Conservation (phyloP, 352 stramenopile genomes). For the Phytophthora tubulina region DNA sequence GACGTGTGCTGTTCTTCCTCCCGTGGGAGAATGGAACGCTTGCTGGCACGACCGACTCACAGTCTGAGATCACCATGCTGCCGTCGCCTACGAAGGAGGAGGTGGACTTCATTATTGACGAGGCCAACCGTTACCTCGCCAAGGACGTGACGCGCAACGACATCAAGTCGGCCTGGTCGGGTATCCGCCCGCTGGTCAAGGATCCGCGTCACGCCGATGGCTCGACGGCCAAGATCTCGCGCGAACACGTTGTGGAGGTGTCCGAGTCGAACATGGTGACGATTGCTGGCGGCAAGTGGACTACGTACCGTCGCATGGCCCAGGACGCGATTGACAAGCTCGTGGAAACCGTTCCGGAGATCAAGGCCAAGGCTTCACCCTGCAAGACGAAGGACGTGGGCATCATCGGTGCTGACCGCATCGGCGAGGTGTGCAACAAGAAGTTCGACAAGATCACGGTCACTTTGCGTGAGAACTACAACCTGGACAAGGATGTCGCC, state of each 20-base stretch:
- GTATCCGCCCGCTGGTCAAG: constrained; percentile 94
- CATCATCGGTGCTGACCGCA: constrained; percentile 90
- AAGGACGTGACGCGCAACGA: constrained; percentile 91
- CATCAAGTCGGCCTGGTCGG: constrained; percentile 96
- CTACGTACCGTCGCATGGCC: constrained; percentile 96
- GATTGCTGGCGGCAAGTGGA: constrained; percentile 98
- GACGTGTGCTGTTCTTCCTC: constrained; percentile 95
- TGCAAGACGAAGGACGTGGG: constrained; percentile 88
- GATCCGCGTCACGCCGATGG: constrained; percentile 88
- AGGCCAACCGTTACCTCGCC: constrained; percentile 92
- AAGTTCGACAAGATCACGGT: constrained; percentile 97
- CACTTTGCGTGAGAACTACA: constrained; percentile 94
- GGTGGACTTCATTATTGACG: constrained; percentile 96
- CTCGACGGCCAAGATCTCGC: constrained; percentile 91
- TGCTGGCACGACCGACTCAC: constrained; percentile 94
- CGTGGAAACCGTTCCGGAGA: constrained; percentile 78
- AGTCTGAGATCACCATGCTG: constrained; percentile 95
- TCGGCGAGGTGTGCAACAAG: constrained; percentile 95
- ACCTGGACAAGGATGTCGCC: constrained; percentile 94
- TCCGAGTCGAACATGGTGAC: constrained; percentile 92
- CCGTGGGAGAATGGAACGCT: constrained; percentile 96
- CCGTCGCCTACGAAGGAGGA: constrained; percentile 93
- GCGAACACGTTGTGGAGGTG: constrained; percentile 95
- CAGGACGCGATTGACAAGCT: constrained; percentile 95
- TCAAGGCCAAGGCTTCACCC: constrained; percentile 72